Conservation (phyloP, 805 yeast species). For the Myxozyma kluyveri region DNA sequence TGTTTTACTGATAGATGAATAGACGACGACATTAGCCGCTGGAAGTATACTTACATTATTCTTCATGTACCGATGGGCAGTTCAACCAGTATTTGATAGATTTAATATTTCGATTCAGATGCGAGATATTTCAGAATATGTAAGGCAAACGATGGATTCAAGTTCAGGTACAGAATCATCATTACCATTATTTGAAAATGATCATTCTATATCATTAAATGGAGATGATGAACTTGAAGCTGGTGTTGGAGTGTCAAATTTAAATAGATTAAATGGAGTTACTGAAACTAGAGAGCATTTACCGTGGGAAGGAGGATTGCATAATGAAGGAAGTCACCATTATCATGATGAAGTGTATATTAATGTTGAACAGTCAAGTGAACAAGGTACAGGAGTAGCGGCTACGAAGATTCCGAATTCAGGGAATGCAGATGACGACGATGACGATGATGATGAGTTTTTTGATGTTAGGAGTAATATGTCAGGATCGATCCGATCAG, state of each 20-base stretch:
- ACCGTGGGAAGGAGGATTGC: conserved; percentile 12
- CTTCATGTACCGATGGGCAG: conserved; percentile 25
- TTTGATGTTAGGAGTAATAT: conserved; percentile 3
- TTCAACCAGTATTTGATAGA: conserved; percentile 20
- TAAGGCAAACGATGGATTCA: not conserved
- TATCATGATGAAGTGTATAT: conserved; percentile 1
- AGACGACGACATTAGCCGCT: not conserved
- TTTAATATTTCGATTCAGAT: conserved; percentile 25
- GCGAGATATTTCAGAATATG: conserved; percentile 17
- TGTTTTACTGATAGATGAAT: not conserved
- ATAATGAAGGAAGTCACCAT: not conserved
- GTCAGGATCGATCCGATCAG: not conserved
- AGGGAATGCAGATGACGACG: too few species aligned
- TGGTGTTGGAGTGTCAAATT: conserved; percentile 16
- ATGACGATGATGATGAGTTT: conserved; percentile 6
- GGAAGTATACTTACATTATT: conserved; percentile 9
- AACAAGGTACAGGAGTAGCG: not conserved
- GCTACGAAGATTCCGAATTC: too few species aligned
- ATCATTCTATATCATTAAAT: too few species aligned
- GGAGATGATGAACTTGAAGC: conserved; percentile 11
- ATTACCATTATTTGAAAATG: too few species aligned
- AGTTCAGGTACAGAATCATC: not conserved
- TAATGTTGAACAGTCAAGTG: not conserved
- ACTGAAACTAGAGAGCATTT: conserved; percentile 14
- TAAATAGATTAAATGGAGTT: conserved; percentile 8